Evolutionary conservation across 2,329 filamentous ascomycete genomes (phyloP), one percentile per base, ranked within the genome.

Genomic region (Botrytis hyacinthi): DNA sequence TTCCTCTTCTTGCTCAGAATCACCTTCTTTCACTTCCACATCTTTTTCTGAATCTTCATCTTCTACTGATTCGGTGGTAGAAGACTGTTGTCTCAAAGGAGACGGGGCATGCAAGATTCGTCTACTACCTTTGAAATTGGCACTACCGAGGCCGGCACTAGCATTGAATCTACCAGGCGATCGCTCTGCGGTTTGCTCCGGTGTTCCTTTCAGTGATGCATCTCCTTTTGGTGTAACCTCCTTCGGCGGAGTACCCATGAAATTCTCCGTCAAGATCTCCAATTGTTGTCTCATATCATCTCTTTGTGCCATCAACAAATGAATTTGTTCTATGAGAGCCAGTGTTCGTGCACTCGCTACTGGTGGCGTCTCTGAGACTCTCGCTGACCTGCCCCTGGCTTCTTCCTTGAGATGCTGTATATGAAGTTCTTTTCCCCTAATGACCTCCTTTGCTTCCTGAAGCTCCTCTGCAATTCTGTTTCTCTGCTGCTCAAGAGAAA

Each of bases 221-320:
- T 44, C 26, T 42, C 32, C 48, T 42, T 57, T 69, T 14, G 66
- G 37, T 5, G 48, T 68, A 40, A 67, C 1, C 26, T 40, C 26
- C 10, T 29, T 68, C 9, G 46, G 65, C 14, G 46, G 18, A 40
- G 42, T 20, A 54, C 59, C 44, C 16, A 72, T 42, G 40, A 59
- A 20, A 32, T 72, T 72, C 18, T 72, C 70, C 4, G 46, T 72
- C 46, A 72, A 40, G 26, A 67, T 67, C 4, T 67, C 61, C 61
- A 72, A 40, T 32, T 72, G 70, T 2, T 72, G 46, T 35, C 40
- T 44, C 7, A 72, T 12, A 35, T 59, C 61, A 40, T 57, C 37
- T 35, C 46, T 40, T 18, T 72, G 48, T 37, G 37, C 61, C 22
- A 67, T 35, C n/a, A 69, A 42, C 6, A 8, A n/a, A 57, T 32